Evolutionary conservation across 139 green algal species (phyloP).

Genomic region (Micromonas pusilla): DNA sequence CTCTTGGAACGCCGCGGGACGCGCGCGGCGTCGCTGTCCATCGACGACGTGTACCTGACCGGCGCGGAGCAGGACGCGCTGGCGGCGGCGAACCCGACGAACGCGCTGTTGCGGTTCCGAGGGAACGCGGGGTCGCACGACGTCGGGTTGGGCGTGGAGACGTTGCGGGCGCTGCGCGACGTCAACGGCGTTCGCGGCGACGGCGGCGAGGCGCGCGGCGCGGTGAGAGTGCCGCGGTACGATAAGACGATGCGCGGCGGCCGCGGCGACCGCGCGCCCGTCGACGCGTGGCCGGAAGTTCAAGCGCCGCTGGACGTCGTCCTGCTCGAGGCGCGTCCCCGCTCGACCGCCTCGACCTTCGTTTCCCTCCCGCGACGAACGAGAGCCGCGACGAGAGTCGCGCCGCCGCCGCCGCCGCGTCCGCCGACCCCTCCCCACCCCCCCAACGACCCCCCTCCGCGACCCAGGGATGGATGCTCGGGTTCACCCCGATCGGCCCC

Average conservation of each 20-base stretch:
- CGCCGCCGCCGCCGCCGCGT: too few relatives aligned
- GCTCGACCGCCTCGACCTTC: too few relatives aligned
- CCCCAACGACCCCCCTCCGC: too few relatives aligned
- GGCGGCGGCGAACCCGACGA: constrained; percentile 50
- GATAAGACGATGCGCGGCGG: constrained; percentile 80
- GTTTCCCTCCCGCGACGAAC: constrained; percentile 59
- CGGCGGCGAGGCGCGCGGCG: not conserved
- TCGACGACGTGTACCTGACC: constrained; percentile 98
- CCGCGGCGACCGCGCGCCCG: constrained; percentile 65
- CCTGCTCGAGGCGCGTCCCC: constrained; percentile 98
- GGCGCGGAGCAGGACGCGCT: constrained; percentile 40
- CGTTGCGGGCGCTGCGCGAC: constrained; percentile 25
- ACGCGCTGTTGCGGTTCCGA: constrained; percentile 69
- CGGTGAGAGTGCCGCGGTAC: constrained; percentile 58
- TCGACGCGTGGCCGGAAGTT: constrained; percentile 43
- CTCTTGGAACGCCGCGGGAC: constrained; percentile 63
- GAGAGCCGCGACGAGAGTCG: too few relatives aligned
- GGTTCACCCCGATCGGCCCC: constrained; percentile 40
- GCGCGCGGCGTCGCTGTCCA: constrained; percentile 66
- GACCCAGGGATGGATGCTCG: constrained; percentile 12
- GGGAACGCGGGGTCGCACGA: constrained; percentile 94
- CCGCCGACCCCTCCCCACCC: too few relatives aligned
- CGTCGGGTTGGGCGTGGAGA: constrained; percentile 68
- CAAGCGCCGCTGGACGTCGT: constrained; percentile 74
- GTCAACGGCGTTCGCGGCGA: not conserved